These are phyloP conservation scores for Rosa hybrid DNA, from an alignment of 331 rosid species.

Conservation along the genomic window DNA sequence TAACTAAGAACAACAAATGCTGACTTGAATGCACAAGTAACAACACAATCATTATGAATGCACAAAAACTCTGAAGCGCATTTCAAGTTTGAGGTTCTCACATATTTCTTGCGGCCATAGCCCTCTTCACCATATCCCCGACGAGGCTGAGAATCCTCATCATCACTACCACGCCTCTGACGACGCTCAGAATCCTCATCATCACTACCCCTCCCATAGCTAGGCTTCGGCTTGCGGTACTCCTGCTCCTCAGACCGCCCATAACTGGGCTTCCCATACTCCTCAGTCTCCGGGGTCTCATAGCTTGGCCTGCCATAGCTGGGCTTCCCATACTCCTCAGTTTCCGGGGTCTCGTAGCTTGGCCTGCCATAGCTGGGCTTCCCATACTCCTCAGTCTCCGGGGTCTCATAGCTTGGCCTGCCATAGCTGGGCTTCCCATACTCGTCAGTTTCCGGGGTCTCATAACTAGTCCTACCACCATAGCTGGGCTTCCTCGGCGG, in stretches of 20 bases:
- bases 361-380: no score
- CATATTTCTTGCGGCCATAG: conserved; percentile 78
- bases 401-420: conserved; percentile 1
- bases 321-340: background rate
- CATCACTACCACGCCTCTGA: conserved; percentile 42
- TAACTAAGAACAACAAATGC: background rate
- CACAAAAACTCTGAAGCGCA: background rate
- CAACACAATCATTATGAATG: background rate
- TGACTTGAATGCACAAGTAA: background rate
- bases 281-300: conserved; percentile 35
- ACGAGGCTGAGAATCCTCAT: conserved; percentile 24
- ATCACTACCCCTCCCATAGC: conserved; percentile 33
- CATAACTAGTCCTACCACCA: no score
- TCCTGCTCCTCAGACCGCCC: conserved; percentile 33
- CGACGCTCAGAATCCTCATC: conserved; percentile 28
- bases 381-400: no score
- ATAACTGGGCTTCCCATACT: conserved; percentile 27
- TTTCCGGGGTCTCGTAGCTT: no score
- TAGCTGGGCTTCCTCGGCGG: conserved; percentile 34
- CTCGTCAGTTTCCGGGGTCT: no score
- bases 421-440: conserved; percentile 22
- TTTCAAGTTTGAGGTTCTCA: conserved; percentile 43
- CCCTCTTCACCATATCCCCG: conserved; percentile 42
- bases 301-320: conserved; percentile 26
- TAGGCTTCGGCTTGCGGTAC: conserved; percentile 36